Conservation (phyloP, 179 eudicot genomes). For the Spergularia azorica region DNA sequence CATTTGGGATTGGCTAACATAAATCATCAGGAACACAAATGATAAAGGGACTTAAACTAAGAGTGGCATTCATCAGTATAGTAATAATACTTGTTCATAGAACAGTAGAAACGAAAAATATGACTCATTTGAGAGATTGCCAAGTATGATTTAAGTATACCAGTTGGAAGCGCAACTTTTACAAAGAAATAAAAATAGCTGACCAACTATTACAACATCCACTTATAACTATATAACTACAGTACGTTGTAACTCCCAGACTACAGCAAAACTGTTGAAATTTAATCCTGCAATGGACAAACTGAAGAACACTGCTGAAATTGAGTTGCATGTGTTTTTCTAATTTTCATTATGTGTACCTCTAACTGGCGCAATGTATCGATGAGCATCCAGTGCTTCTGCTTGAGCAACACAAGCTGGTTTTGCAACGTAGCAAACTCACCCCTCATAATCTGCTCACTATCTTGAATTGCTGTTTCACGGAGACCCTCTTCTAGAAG, state of each 20-base stretch:
- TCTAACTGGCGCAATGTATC: slow-evolving; percentile 86
- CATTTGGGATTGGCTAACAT: too few relatives aligned
- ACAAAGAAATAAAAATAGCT: slow-evolving; percentile 3
- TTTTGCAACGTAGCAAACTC: slow-evolving; percentile 71
- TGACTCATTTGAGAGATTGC: background rate
- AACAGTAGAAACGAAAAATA: background rate
- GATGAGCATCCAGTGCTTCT: slow-evolving; percentile 73
- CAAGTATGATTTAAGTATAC: background rate
- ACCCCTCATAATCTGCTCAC: slow-evolving; percentile 75
- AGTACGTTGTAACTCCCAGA: slow-evolving; percentile 2
- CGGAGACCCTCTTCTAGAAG: slow-evolving; percentile 68
- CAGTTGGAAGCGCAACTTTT: slow-evolving; percentile 10
- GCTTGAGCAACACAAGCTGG: slow-evolving; percentile 75
- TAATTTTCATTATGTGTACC: slow-evolving; percentile 51
- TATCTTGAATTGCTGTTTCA: slow-evolving; percentile 69
- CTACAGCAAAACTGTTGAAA: background rate
- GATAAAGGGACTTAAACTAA: background rate
- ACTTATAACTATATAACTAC: background rate
- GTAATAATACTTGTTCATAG: too few relatives aligned
- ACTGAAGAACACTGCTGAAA: slow-evolving; percentile 35
- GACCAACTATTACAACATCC: slow-evolving; percentile 2
- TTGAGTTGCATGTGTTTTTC: slow-evolving; percentile 29
- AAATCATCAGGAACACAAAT: too few relatives aligned
- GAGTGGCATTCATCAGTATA: background rate
- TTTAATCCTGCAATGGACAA: slow-evolving; percentile 26